phyloP scores from a whole-genome alignment of 495 filamentous ascomycete species.

The Xylaria intraflava region DNA sequence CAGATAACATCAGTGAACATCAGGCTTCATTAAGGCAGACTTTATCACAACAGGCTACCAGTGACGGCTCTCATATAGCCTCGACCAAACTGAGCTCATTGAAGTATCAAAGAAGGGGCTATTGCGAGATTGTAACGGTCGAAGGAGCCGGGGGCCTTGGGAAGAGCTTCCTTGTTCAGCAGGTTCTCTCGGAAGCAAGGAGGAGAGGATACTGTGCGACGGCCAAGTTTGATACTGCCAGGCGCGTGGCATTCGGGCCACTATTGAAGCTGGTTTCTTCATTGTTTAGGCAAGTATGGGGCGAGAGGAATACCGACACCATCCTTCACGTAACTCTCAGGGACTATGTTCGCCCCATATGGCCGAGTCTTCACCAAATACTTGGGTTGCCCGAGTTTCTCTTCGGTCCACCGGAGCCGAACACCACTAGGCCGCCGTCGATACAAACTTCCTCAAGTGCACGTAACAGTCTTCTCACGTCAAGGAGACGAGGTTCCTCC shows the following conservation, averaged over 20 bases:
- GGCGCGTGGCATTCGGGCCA: constrained; percentile 75
- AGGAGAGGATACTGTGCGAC: constrained; percentile 73
- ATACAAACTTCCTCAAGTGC: constrained; percentile 13
- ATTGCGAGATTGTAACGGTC: constrained; percentile 73
- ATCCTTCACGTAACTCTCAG: constrained; percentile 73
- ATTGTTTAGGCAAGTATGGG: constrained; percentile 84
- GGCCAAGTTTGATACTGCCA: constrained; percentile 78
- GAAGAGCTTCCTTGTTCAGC: constrained; percentile 77
- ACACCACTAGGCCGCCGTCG: constrained; percentile 14
- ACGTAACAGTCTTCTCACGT: constrained; percentile 13
- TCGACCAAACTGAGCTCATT: constrained; percentile 41
- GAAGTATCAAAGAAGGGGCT: constrained; percentile 58
- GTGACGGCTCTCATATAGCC: constrained; percentile 32
- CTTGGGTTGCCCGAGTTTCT: constrained; percentile 74
- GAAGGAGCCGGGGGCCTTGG: constrained; percentile 71
- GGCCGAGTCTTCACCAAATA: constrained; percentile 68
- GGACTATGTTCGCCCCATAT: constrained; percentile 65
- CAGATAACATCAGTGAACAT: constrained; percentile 29
- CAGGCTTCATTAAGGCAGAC: constrained; percentile 24
- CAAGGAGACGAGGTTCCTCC: constrained; percentile 37
- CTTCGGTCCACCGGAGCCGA: constrained; percentile 36
- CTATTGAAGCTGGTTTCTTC: constrained; percentile 73
- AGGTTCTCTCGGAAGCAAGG: constrained; percentile 65
- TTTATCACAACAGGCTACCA: constrained; percentile 20
- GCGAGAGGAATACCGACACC: constrained; percentile 77